Evolutionary conservation across 2,329 filamentous ascomycete species (phyloP), one percentile per base, ranked within the genome.

Genomic region (Nemania serpens): DNA sequence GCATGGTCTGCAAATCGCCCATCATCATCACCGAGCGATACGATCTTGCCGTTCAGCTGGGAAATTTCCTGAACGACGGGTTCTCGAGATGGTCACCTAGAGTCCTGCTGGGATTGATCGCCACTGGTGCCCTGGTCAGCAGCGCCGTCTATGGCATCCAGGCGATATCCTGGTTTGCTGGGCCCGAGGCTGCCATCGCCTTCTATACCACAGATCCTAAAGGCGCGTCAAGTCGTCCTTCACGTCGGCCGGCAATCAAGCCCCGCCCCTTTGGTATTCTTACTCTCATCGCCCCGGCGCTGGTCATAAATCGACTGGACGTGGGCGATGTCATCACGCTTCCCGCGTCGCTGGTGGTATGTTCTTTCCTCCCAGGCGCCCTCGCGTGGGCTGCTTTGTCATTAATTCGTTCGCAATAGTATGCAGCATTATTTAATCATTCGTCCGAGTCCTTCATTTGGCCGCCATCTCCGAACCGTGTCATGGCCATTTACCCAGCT

Each of bases 1-100:
- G 95, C 73, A 94, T 94, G 2, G 91, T 96, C 64, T 99, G 95
- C 83, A 95, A 96, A 74, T 84, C 87, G 1, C 84, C 87, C 66
- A 96, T 98, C 69, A 79, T 84, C 54, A 81, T 98, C 29, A 84
- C 89, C 52, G 88, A 93, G 50, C 90, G 91, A 13, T 85, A 83
- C 70, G 93, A 93, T 71, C 79, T 85, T 20, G 76, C 95, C 20
- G 86, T 98, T 29, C 84, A 89, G 55, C 70, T 88, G 0, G 84
- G 88, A 62, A 85, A 89, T 52, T 74, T 78, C 15, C 65, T 91
- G 10, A 83, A 89, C 68, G 77, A 79, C 39, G 72, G 73, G 77
- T 75, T 87, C 80, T 72, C 85, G 77, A 65, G 82, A 74, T 73
- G 78, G 48, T 82, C 84, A 36, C 79, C 91, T 11, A 80, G 89